phyloP scores from a whole-genome alignment of 2,329 filamentous ascomycete genomes.

The Epichloe sibirici region DNA sequence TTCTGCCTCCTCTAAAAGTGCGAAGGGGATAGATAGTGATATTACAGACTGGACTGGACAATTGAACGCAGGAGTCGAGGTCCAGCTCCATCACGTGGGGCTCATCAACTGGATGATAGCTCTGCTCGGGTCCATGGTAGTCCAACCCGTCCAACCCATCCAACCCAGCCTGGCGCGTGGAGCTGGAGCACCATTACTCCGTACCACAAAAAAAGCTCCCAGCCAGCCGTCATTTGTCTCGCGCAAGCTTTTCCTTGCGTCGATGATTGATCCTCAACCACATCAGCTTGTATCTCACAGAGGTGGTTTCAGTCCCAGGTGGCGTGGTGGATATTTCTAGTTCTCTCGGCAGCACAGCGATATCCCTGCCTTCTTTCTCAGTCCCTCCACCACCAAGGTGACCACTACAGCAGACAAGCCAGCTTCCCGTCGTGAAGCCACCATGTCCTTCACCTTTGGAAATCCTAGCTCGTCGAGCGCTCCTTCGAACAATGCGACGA shows the following conservation, averaged over 20 bases:
- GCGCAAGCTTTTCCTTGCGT: conserved; percentile 1
- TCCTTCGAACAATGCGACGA: conserved; percentile 19
- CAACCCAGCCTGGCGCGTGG: conserved; percentile 3
- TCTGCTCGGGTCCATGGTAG: not conserved
- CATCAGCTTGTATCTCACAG: not conserved
- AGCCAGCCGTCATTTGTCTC: not conserved
- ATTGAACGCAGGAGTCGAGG: not conserved
- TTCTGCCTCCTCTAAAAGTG: too few relatives aligned
- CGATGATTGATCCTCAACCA: conserved; percentile 1
- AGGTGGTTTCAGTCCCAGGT: not conserved
- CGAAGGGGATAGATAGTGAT: too few relatives aligned
- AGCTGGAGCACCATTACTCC: conserved; percentile 2
- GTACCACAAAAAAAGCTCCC: conserved; percentile 6
- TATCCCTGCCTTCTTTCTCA: not conserved
- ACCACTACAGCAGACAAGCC: not conserved
- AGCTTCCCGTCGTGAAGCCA: conserved; percentile 4
- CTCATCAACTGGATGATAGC: not conserved
- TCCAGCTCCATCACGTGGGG: conserved; percentile 7
- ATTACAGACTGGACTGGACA: not conserved
- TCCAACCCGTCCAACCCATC: too few relatives aligned
- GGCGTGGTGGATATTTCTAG: not conserved
- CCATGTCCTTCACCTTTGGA: conserved; percentile 30
- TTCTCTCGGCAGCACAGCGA: not conserved
- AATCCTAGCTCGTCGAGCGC: conserved; percentile 21
- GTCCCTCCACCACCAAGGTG: not conserved